phyloP scores from a whole-genome alignment of 768 basidiomycete species.

The Neoboletus subvelutipes region DNA sequence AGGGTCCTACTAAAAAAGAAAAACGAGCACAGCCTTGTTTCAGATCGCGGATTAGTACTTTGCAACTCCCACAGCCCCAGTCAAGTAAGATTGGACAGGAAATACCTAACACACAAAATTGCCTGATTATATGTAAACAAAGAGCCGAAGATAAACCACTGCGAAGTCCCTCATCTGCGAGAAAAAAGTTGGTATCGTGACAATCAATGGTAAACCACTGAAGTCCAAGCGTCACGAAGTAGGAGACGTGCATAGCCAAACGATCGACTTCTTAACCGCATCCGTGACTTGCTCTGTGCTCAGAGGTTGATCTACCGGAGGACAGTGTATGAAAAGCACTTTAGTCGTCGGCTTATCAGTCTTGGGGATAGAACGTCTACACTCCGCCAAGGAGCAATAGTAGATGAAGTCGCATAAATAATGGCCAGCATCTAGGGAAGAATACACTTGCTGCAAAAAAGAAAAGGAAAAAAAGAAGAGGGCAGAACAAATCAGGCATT shows the following conservation, averaged over 20 bases:
- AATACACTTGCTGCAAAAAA: conserved; percentile 55
- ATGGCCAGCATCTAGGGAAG: conserved; percentile 75
- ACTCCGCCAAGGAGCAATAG: conserved; percentile 73
- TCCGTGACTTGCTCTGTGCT: conserved; percentile 67
- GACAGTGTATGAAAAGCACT: conserved; percentile 72
- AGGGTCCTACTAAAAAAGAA: too few species aligned
- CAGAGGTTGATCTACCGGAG: conserved; percentile 64
- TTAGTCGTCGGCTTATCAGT: conserved; percentile 34
- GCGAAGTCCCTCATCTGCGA: conserved; percentile 22
- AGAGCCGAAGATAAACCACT: conserved; percentile 14
- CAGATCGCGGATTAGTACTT: background rate
- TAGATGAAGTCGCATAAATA: conserved; percentile 77
- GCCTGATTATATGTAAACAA: background rate
- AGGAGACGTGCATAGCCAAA: conserved; percentile 49
- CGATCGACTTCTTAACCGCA: conserved; percentile 57
- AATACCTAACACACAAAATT: background rate
- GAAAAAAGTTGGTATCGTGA: conserved; percentile 18
- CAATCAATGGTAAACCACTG: background rate
- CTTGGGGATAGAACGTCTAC: conserved; percentile 42
- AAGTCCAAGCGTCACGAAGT: conserved; percentile 14
- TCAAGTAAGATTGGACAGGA: background rate
- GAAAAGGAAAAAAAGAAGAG: background rate
- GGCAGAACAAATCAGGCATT: conserved; percentile 5
- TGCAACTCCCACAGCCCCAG: background rate
- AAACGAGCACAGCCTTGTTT: too few species aligned